Evolutionary conservation across 2,329 filamentous ascomycete genomes (phyloP).

Genomic region (Knufia fluminis): DNA sequence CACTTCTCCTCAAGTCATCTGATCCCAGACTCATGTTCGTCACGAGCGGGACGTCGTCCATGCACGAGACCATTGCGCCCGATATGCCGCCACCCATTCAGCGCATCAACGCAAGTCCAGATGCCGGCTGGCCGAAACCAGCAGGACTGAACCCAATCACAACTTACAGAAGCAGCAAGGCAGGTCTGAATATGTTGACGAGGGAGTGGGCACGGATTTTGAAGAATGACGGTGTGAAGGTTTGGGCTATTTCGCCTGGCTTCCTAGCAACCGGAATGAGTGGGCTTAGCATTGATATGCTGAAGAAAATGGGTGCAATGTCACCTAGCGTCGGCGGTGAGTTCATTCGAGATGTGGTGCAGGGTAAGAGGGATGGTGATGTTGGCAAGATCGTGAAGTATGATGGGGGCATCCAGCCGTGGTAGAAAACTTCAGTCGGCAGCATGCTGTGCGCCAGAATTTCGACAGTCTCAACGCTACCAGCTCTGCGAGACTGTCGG

Average conservation of each 20-base stretch:
- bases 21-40: conserved; percentile 44
- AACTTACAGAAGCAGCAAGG: conserved; percentile 35
- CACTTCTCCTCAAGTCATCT: conserved; percentile 39
- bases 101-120: conserved; percentile 1
- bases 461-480: too few relatives aligned
- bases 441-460: too few relatives aligned
- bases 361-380: conserved; percentile 27
- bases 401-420: conserved; percentile 2
- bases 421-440: too few relatives aligned
- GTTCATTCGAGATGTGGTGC: conserved; percentile 25
- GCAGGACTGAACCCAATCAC: conserved; percentile 5
- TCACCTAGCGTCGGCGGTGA: conserved; percentile 26
- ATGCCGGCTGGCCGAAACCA: conserved; percentile 38
- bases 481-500: too few relatives aligned
- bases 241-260: conserved; percentile 42
- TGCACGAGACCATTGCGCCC: conserved; percentile 24
- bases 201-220: conserved; percentile 36
- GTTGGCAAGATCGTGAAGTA: conserved; percentile 21
- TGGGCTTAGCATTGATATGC: conserved; percentile 24
- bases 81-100: conserved; percentile 19
- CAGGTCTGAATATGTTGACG: conserved; percentile 43
- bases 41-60: conserved; percentile 34
- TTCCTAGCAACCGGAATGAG: conserved; percentile 41
- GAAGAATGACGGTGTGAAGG: conserved; percentile 42
- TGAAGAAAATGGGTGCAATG: conserved; percentile 24